Base-by-base conservation (phyloP, 495 filamentous ascomycete genomes). In the Talaromyces borbonicus region DNA sequence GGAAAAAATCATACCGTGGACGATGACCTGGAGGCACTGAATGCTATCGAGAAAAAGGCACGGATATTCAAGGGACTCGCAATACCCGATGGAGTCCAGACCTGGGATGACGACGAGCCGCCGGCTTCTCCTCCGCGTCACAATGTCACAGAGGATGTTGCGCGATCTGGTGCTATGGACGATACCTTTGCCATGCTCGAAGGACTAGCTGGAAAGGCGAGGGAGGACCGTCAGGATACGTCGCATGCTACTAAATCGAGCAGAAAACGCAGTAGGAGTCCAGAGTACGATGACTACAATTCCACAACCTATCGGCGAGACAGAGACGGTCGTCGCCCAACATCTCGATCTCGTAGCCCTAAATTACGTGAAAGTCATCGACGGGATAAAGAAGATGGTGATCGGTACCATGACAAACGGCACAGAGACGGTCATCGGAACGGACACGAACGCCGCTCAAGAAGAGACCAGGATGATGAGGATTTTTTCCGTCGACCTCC, bases 181-280 rank as follows among this genome's bases (percentile, higher is more conserved):
- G 93, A 99, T 62, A 95, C 92, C 5, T 80, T 99, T 57, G 88
- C 87, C 4, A 76, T 90, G 60, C 66, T 99, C 16, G 93, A 97
- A 59, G 82, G 84, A 14, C 68, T 97, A 31, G 89, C 87, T 43
- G 76, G 80, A 11, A 90, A 90, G 50, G 65, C 69, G 30, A 68
- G 66, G 58, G 54, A 71, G 47, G 57, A 66, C 49, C 54, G 64
- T 56, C 47, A 72, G 29, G 54, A 49, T 26, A 29, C 54, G 18
- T 0, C 6, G 2, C 22, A 41, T 53, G 49, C 44, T 55, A 63
- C 25, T 56, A 70, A n/a, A 58, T 16, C 41, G 58, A 35, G 60
- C 44, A 64, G 79, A 52, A 93, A 87, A 61, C 74, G 86, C 52
- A 85, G 80, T 51, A 70, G 80, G 52, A 90, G 84, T 53, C 84